Evolutionary conservation across 2,329 filamentous ascomycete species (phyloP), one percentile per base, ranked within the genome.

Genomic region (Neonectria sp.): DNA sequence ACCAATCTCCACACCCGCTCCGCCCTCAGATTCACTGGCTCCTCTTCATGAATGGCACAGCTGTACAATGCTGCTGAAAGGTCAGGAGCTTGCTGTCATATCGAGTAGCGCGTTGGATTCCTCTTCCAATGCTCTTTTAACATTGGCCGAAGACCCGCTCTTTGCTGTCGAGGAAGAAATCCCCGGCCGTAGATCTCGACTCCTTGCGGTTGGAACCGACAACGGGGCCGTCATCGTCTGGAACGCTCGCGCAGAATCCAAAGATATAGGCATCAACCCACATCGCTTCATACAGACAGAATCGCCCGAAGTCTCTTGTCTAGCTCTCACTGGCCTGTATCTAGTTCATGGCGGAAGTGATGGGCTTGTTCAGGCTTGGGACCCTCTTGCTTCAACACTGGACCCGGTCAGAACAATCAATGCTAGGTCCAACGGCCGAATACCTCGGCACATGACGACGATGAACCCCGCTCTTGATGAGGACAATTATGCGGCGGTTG

Each of bases 301-400:
- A 52, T 98, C 95, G 0, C 95, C 95, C 0, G 89, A 94, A 77
- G 91, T 98, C 21, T 93, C 95, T 0, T 94, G 91, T 68, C 81
- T 99, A 17, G 96, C 92, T 6, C 80, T 97, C 53, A 94, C 95
- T 1, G 93, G 94, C 2, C 84, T 99, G 17, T 97, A 97, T 77
- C 82, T 99, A 17, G 93, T 98, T 7, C 94, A 97, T 78, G 96
- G 96, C 56, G 96, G 96, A 29, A 97, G 93, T 72, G 96, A 99
- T 81, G 95, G 96, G 1, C 88, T 98, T 3, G 95, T 97, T 5
- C 96, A 98, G 79, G 93, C 95, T 6, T 99, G 96, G 96, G 96
- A 99, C 82, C 93, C 93, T n/a, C 84, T 99, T 53, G 94, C 92
- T 1, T 98, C 95, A 2, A 92, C 88, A 0, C 81, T 87, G 21